Evolutionary conservation across 2,329 filamentous ascomycete genomes (phyloP).

Genomic region (Arthrobotrys iridis): DNA sequence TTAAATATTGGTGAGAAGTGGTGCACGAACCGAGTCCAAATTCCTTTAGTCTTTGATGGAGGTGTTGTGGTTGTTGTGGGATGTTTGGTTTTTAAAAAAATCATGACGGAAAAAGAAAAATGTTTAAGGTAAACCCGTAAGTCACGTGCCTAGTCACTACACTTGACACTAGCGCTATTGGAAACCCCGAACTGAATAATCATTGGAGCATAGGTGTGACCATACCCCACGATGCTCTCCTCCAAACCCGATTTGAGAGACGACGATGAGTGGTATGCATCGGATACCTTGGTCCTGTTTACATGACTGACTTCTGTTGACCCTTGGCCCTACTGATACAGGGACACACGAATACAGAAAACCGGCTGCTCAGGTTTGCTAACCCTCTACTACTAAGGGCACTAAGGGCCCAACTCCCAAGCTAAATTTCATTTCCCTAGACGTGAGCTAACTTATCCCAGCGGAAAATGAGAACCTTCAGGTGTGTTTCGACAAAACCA

Average conservation of each 20-base stretch:
- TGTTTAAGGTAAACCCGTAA: background rate
- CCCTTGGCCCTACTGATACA: background rate
- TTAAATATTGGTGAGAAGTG: background rate
- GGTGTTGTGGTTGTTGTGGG: constrained; percentile 3
- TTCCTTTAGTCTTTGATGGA: background rate
- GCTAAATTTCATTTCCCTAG: background rate
- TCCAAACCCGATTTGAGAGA: background rate
- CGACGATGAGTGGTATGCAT: constrained; percentile 7
- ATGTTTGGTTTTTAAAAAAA: constrained; percentile 4
- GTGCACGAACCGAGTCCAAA: background rate
- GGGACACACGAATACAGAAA: constrained; percentile 39
- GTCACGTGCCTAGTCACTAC: constrained; percentile 7
- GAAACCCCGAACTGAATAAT: too few relatives aligned
- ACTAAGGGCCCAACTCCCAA: background rate
- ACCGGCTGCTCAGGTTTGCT: constrained; percentile 37
- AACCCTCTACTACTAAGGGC: background rate
- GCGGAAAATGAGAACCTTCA: constrained; percentile 40
- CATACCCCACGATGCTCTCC: background rate
- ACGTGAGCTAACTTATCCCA: background rate
- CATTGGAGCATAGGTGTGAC: too few relatives aligned
- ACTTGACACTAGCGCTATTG: too few relatives aligned
- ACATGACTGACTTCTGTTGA: too few relatives aligned
- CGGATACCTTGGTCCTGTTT: too few relatives aligned
- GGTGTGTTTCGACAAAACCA: constrained; percentile 30
- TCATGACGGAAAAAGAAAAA: constrained; percentile 3